Conservation (phyloP, 2,329 filamentous ascomycete species). For the Aureobasidium vineae region DNA sequence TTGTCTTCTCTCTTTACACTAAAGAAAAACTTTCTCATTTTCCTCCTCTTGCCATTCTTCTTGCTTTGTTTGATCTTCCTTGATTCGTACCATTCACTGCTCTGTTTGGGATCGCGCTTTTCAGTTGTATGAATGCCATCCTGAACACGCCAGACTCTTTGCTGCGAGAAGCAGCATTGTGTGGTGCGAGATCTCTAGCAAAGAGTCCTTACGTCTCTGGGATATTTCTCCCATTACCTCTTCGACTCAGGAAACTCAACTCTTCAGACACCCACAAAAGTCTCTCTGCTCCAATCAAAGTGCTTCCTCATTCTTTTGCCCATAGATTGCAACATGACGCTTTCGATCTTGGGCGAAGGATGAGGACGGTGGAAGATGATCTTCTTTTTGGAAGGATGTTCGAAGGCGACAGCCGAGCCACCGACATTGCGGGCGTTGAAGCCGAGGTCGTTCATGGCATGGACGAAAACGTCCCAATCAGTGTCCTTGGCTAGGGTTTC, state of each 20-base stretch:
- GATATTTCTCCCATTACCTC: not conserved
- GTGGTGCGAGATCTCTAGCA: not conserved
- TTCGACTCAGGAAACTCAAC: not conserved
- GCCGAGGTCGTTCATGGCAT: not conserved
- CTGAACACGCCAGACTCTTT: not conserved
- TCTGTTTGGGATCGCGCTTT: not conserved
- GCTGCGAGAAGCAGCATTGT: not conserved
- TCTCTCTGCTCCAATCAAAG: conserved; percentile 6
- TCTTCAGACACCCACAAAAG: not conserved
- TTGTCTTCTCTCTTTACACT: not conserved
- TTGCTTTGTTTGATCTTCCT: not conserved
- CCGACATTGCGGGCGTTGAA: not conserved
- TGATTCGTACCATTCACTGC: too few relatives aligned
- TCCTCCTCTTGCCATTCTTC: not conserved
- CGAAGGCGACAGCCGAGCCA: not conserved
- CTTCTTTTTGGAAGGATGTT: not conserved
- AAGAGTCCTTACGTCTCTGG: not conserved
- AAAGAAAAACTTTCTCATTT: not conserved
- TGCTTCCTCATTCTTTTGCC: conserved; percentile 2
- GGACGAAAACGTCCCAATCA: conserved; percentile 9
- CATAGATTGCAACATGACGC: conserved; percentile 25
- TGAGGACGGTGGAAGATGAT: conserved; percentile 27
- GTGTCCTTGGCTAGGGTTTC: not conserved
- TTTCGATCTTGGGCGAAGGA: conserved; percentile 24
- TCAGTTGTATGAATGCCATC: not conserved